These are phyloP conservation scores for Lachnellula subtilissima DNA, from an alignment of 2,329 filamentous ascomycete genomes.

Conservation along the genomic window DNA sequence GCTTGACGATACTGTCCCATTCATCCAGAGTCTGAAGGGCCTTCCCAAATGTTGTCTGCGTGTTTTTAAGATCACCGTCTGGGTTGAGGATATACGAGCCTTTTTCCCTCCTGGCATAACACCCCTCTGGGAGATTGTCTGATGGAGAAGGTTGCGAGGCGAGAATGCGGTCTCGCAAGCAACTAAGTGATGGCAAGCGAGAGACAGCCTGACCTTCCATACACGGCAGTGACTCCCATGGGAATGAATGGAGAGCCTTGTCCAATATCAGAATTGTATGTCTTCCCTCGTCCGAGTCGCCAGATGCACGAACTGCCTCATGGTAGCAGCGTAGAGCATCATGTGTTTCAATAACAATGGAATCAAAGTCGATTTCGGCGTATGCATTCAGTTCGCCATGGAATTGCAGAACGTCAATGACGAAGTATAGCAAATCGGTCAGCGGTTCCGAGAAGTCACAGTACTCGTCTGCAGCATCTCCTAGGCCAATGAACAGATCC, in stretches of 20 bases:
- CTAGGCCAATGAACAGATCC: conserved; percentile 83
- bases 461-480: conserved; percentile 62
- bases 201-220: conserved; percentile 75
- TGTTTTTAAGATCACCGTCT: conserved; percentile 73
- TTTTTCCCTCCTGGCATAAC: conserved; percentile 49
- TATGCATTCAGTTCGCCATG: conserved; percentile 95
- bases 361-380: conserved; percentile 94
- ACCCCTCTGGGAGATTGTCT: conserved; percentile 35
- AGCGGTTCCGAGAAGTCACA: conserved; percentile 80
- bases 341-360: conserved; percentile 80
- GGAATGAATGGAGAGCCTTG: conserved; percentile 84
- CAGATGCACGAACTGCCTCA: conserved; percentile 36
- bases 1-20: conserved; percentile 67
- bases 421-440: conserved; percentile 92
- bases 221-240: conserved; percentile 93
- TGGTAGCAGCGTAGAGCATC: conserved; percentile 82
- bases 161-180: conserved; percentile 70
- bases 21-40: conserved; percentile 58
- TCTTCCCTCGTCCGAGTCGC: conserved; percentile 35
- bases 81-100: conserved; percentile 88
- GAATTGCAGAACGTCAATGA: conserved; percentile 94
- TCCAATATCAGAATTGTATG: conserved; percentile 91
- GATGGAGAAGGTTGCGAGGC: conserved; percentile 17
- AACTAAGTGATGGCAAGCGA: conserved; percentile 80
- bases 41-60: conserved; percentile 68